Percentiles rank a stretch among this genome's conserved stretches.
Conservation (phyloP, 805 yeast genomes). For the Ogataea neopini region DNA sequence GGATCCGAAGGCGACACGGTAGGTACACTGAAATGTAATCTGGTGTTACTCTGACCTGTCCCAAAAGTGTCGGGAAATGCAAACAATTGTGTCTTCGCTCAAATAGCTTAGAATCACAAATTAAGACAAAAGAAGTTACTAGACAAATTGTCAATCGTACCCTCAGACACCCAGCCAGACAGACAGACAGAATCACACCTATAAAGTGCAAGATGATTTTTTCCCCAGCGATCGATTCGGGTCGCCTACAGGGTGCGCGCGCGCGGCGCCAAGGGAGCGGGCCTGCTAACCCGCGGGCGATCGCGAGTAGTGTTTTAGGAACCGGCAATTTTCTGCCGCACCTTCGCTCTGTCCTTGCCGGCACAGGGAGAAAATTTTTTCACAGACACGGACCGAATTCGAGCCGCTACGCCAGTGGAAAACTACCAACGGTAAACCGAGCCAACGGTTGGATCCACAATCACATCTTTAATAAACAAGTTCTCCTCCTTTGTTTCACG, state of each 20-base stretch:
- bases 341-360: background rate
- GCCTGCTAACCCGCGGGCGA: no score
- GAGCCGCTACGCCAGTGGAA: slow-evolving; percentile 2
- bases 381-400: background rate
- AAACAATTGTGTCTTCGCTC: background rate
- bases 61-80: slow-evolving; percentile 3
- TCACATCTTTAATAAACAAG: no score
- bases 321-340: background rate
- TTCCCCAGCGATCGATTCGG: background rate
- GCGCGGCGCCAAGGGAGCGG: no score
- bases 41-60: background rate
- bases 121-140: slow-evolving; percentile 1
- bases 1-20: background rate
- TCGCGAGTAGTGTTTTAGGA: no score
- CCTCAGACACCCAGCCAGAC: background rate
- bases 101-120: background rate
- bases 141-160: slow-evolving; percentile 1
- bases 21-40: background rate
- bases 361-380: slow-evolving; percentile 1
- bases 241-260: no score
- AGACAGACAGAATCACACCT: slow-evolving; percentile 2
- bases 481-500: no score
- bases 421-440: background rate
- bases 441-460: background rate
- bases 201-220: background rate